A percentile compares a stretch with the other conserved stretches of the same genome.
phyloP scores from a whole-genome alignment of 1,284 basidiomycete genomes.

The Naganishia sp. region DNA sequence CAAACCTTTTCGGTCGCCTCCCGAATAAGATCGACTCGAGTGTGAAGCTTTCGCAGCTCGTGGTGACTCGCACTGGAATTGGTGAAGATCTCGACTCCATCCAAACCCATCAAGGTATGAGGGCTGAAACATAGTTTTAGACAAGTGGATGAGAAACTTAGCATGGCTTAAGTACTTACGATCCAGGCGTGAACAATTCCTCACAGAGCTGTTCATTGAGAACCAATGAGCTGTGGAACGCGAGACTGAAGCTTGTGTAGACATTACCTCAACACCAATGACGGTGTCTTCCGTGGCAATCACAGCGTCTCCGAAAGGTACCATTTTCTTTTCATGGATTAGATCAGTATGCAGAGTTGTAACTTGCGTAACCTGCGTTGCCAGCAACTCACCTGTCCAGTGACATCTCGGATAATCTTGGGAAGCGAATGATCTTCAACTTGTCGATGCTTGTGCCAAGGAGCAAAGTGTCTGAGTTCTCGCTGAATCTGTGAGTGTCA shows the following conservation, averaged over 20 bases:
- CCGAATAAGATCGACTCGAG: slow-evolving; percentile 89
- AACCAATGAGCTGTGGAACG: background rate
- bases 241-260: background rate
- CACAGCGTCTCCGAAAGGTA: slow-evolving; percentile 94
- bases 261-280: slow-evolving; percentile 73
- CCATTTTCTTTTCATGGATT: slow-evolving; percentile 63
- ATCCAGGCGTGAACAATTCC: slow-evolving; percentile 93
- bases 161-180: slow-evolving; percentile 57
- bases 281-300: slow-evolving; percentile 92
- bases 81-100: slow-evolving; percentile 97
- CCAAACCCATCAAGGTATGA: slow-evolving; percentile 93
- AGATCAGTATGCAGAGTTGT: background rate
- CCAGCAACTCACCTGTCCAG: slow-evolving; percentile 70
- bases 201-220: slow-evolving; percentile 67
- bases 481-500: slow-evolving; percentile 54
- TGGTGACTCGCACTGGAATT: slow-evolving; percentile 98
- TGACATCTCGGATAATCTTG: slow-evolving; percentile 78
- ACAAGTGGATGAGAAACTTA: background rate
- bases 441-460: slow-evolving; percentile 85
- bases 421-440: slow-evolving; percentile 89
- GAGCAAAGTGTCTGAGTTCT: slow-evolving; percentile 93
- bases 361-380: background rate
- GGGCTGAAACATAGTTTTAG: slow-evolving; percentile 61
- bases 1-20: slow-evolving; percentile 90
- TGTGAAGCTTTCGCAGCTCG: slow-evolving; percentile 90